phyloP scores from a whole-genome alignment of 345 rosid genomes.

The Eucalyptus curtisii region DNA sequence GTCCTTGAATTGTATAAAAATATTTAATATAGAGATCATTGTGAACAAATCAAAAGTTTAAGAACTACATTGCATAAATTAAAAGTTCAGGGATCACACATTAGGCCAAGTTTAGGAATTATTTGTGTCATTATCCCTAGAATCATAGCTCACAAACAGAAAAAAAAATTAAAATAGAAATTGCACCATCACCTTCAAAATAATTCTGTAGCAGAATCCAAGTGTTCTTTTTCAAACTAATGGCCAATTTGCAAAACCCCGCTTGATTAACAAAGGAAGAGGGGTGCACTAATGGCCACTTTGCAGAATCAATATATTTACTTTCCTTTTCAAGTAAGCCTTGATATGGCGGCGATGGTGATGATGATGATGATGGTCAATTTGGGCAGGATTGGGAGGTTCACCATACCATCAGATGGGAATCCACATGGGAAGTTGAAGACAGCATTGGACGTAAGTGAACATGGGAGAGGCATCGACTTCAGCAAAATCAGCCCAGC shows the following conservation, averaged over 20 bases:
- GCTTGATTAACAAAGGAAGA: background rate
- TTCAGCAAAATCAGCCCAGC: constrained; percentile 81
- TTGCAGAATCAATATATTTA: background rate
- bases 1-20: too few relatives aligned
- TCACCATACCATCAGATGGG: constrained; percentile 74
- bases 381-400: constrained; percentile 70
- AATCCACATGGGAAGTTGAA: constrained; percentile 54
- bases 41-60: too few relatives aligned
- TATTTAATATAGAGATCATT: too few relatives aligned
- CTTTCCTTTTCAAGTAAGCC: background rate
- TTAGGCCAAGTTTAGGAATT: too few relatives aligned
- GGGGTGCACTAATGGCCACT: background rate
- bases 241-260: background rate
- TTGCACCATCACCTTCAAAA: background rate
- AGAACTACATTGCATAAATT: too few relatives aligned
- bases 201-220: background rate
- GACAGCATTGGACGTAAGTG: constrained; percentile 71
- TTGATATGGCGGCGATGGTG: background rate
- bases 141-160: background rate
- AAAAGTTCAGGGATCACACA: fast-evolving
- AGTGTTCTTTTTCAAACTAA: background rate
- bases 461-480: constrained; percentile 88
- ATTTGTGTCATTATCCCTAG: too few relatives aligned
- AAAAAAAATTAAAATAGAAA: background rate
- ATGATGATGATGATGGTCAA: too few relatives aligned